Evolutionary conservation across 495 filamentous ascomycete species (phyloP).

Genomic region (Tuber calosporum): DNA sequence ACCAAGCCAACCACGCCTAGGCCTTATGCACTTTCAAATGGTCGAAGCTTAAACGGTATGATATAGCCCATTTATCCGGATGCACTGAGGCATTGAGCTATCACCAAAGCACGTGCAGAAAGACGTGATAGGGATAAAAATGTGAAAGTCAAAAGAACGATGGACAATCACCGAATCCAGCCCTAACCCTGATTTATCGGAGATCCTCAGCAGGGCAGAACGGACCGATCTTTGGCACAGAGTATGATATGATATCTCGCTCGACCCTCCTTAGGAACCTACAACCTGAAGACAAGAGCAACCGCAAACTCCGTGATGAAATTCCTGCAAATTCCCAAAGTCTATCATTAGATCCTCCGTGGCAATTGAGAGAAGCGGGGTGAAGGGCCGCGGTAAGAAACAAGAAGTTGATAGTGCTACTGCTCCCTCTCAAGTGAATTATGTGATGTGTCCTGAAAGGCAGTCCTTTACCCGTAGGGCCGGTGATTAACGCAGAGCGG

Average conservation of each 20-base stretch:
- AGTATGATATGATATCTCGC: slow-evolving; percentile 1
- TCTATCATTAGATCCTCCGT: not conserved
- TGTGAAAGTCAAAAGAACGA: not conserved
- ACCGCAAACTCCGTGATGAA: not conserved
- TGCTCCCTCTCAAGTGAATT: not conserved
- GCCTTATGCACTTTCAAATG: not conserved
- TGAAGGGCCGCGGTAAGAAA: not conserved
- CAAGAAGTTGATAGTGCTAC: not conserved
- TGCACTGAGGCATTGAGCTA: not conserved
- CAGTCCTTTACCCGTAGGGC: not conserved
- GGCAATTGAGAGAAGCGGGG: not conserved
- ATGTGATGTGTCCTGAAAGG: slow-evolving; percentile 2
- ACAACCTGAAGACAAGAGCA: not conserved
- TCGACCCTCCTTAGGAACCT: not conserved
- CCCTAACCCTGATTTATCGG: not conserved
- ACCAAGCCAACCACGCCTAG: not conserved
- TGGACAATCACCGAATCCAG: not conserved
- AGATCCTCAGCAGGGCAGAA: not conserved
- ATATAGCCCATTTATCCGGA: not conserved
- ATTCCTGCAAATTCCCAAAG: not conserved
- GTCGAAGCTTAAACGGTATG: not conserved
- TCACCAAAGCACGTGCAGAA: not conserved
- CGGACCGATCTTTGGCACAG: not conserved
- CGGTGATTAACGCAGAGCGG: not conserved
- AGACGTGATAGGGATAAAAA: not conserved